Evolutionary conservation across 257 asterid genomes (phyloP).

Genomic region (Plectranthus barbatus): DNA sequence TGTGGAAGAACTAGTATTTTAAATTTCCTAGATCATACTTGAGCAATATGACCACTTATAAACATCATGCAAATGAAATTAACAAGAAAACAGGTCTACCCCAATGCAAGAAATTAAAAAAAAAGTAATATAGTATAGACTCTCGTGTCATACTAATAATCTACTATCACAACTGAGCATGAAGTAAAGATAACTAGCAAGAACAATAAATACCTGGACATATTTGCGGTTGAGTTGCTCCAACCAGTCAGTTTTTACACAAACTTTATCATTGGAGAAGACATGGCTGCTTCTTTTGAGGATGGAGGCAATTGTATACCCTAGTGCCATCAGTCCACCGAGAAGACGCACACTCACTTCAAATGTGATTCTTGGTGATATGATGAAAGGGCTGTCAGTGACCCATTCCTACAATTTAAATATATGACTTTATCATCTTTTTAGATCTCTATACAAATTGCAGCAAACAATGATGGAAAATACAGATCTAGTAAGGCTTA

Average conservation of each 20-base stretch:
- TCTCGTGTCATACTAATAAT: neutral
- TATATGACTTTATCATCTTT: conserved; percentile 11
- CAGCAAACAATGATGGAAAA: neutral
- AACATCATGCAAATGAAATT: neutral
- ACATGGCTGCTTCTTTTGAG: conserved; percentile 90
- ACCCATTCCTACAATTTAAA: conserved; percentile 88
- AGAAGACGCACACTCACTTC: conserved; percentile 99
- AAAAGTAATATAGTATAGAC: neutral
- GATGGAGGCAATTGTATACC: conserved; percentile 94
- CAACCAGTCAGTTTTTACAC: conserved; percentile 93
- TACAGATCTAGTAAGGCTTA: conserved; percentile 2
- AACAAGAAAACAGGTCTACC: neutral
- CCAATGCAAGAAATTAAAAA: neutral
- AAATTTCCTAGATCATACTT: conserved; percentile 3
- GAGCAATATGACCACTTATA: neutral
- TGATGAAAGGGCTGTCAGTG: conserved; percentile 83
- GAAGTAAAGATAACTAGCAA: neutral
- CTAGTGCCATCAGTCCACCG: conserved; percentile 98
- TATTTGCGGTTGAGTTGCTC: conserved; percentile 91
- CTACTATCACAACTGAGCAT: neutral
- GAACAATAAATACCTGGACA: conserved; percentile 59
- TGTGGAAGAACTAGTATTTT: neutral
- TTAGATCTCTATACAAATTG: neutral
- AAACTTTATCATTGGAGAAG: conserved; percentile 61
- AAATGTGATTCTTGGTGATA: conserved; percentile 95